Conservation (phyloP, 2,329 filamentous ascomycete genomes). For the Ceratocystis papillata region DNA sequence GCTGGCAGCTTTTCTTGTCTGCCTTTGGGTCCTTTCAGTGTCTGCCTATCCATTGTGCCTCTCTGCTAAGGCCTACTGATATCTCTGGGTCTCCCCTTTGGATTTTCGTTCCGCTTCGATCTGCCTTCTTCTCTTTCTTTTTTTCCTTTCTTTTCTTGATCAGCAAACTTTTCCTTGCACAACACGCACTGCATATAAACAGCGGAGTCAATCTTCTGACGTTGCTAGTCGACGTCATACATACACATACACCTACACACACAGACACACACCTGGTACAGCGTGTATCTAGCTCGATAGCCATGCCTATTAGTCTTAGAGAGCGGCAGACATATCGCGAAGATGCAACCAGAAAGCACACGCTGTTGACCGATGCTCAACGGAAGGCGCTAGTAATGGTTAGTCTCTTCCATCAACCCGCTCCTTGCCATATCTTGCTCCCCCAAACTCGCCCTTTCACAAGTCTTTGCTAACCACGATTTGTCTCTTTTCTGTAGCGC, state of each 20-base stretch:
- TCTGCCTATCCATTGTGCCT: constrained; percentile 2
- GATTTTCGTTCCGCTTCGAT: neutral
- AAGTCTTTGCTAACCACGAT: constrained; percentile 19
- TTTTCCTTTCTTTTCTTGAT: neutral
- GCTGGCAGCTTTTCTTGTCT: neutral
- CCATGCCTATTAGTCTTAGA: constrained; percentile 30
- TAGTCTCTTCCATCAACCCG: constrained; percentile 13
- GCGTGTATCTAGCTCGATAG: constrained; percentile 14
- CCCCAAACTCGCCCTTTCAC: neutral
- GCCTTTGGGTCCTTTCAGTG: neutral
- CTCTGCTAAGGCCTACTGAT: neutral
- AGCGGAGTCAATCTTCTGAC: neutral
- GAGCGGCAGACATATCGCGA: constrained; percentile 35
- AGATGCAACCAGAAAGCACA: constrained; percentile 33
- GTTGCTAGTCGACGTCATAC: neutral
- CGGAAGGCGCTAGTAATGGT: constrained; percentile 26
- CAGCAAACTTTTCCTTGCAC: neutral
- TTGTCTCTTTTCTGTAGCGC: constrained; percentile 15
- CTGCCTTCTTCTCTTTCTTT: constrained; percentile 9
- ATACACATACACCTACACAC: neutral
- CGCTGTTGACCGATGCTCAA: constrained; percentile 32
- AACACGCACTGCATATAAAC: neutral
- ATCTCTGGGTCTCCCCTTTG: neutral
- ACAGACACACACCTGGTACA: neutral
- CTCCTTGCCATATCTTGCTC: too few relatives aligned